Evolutionary conservation across 768 basidiomycete species (phyloP), one percentile per base, ranked within the genome.

Genomic region (Goffeauzyma gilvescens): DNA sequence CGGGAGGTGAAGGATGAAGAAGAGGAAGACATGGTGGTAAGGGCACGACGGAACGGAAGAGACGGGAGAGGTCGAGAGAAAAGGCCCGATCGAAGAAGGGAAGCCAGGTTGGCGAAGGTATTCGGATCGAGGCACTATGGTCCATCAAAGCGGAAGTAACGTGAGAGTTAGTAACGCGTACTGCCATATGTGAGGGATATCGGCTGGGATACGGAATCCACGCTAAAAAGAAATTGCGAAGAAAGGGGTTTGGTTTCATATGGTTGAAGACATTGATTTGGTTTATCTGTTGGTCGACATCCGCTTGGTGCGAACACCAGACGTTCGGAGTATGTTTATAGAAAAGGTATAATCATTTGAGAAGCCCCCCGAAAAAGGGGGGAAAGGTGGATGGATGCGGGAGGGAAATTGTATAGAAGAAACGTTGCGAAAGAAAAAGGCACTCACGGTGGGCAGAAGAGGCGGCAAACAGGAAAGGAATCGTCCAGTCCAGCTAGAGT

Each of bases 1-100:
- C 79, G 42, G 12, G 15, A 10, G 18, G 42, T 14, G 38, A 42
- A 17, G 6, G 25, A n/a, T n/a, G 26, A 32, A 35, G 15, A 20
- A 18, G 13, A 15, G 42, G 3, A 30, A 17, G 15, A 24, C 21
- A 20, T 18, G 24, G 24, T 38, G 20, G 7, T 39, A 4, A 13
- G 9, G 20, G n/a, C 12, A n/a, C 18, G 20, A 18, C 14, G 12
- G 30, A n/a, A 25, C 1, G 15, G n/a, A 34, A 25, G n/a, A 20
- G 10, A 34, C 8, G 24, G 30, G 6, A 32, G 9, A 13, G 10
- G 17, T 13, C 21, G n/a, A 27, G 37, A 25, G 26, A n/a, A n/a
- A n/a, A n/a, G n/a, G n/a, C n/a, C n/a, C n/a, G 30, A 39, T 10
- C 38, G 28, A 40, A 45, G 32, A 34, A 31, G 32, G 25, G 24